A percentile compares a stretch with the other conserved stretches of the same genome.
Conservation (phyloP, 2,329 filamentous ascomycete species). For the Sporothrix mexicana region DNA sequence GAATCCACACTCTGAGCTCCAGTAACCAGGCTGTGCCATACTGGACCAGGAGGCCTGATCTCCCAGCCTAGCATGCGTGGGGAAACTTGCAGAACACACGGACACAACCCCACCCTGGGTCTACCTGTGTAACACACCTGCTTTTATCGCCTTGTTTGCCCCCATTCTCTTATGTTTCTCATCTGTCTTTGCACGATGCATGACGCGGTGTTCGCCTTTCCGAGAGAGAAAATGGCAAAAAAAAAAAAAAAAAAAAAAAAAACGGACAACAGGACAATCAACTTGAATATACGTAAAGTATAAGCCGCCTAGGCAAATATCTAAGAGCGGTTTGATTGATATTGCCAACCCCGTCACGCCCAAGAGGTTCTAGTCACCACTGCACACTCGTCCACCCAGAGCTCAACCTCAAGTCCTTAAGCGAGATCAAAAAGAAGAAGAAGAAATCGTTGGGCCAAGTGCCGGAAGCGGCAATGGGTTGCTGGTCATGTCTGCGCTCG, state of each 20-base stretch:
- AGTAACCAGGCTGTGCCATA: not conserved
- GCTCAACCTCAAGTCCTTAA: not conserved
- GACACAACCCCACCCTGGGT: not conserved
- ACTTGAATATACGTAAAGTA: too few relatives aligned
- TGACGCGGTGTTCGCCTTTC: not conserved
- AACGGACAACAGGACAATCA: not conserved
- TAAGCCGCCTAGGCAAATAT: not conserved
- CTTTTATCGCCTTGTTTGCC: not conserved
- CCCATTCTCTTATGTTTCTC: not conserved
- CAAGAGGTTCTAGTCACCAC: not conserved
- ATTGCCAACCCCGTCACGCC: not conserved
- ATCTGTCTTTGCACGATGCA: conserved; percentile 3
- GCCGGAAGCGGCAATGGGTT: not conserved
- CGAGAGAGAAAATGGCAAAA: not conserved
- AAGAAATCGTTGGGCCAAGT: too few relatives aligned
- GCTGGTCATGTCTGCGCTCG: not conserved
- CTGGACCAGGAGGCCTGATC: too few relatives aligned
- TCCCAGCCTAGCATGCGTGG: not conserved
- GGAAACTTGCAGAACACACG: conserved; percentile 1
- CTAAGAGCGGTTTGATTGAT: conserved; percentile 11
- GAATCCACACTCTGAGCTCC: not conserved
- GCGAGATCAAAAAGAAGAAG: too few relatives aligned
- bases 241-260: not conserved
- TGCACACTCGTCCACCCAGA: not conserved
- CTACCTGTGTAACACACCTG: conserved; percentile 10